Percentiles rank a stretch among this genome's conserved stretches.
Evolutionary conservation across 2,329 filamentous ascomycete genomes (phyloP).

Genomic region (Colletotrichum melonis): DNA sequence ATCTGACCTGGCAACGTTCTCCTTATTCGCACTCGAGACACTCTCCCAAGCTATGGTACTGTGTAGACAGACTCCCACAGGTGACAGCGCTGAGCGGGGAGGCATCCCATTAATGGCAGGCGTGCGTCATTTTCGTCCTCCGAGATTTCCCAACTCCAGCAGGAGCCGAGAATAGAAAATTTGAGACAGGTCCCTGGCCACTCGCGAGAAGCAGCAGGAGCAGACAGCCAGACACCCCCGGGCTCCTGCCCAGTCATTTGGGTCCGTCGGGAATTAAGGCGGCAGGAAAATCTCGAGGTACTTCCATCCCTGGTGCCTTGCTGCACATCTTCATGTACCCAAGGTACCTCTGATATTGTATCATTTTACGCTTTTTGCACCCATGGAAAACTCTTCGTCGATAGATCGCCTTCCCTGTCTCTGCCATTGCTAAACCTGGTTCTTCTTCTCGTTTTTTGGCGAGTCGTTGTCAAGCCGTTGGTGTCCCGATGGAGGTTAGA

Average conservation of each 20-base stretch:
- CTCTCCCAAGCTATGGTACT: too few species aligned
- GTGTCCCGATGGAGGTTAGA: not conserved
- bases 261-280: conserved; percentile 12
- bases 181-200: conserved; percentile 16
- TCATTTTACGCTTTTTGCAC: not conserved
- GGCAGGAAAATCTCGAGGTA: not conserved
- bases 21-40: not conserved
- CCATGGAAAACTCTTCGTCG: conserved; percentile 10
- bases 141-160: not conserved
- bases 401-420: conserved; percentile 14
- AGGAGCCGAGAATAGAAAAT: not conserved
- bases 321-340: not conserved
- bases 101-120: not conserved
- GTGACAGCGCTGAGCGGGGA: too few species aligned
- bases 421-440: not conserved
- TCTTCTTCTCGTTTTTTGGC: not conserved
- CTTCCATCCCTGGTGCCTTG: not conserved
- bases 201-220: too few species aligned
- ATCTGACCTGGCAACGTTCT: conserved; percentile 12
- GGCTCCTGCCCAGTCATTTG: conserved; percentile 7
- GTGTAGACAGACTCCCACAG: too few species aligned
- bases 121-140: not conserved
- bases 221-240: too few species aligned
- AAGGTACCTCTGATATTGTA: not conserved
- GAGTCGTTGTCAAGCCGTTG: not conserved